Conservation (phyloP, 2,329 filamentous ascomycete species). For the Fonsecaea multimorphosa region DNA sequence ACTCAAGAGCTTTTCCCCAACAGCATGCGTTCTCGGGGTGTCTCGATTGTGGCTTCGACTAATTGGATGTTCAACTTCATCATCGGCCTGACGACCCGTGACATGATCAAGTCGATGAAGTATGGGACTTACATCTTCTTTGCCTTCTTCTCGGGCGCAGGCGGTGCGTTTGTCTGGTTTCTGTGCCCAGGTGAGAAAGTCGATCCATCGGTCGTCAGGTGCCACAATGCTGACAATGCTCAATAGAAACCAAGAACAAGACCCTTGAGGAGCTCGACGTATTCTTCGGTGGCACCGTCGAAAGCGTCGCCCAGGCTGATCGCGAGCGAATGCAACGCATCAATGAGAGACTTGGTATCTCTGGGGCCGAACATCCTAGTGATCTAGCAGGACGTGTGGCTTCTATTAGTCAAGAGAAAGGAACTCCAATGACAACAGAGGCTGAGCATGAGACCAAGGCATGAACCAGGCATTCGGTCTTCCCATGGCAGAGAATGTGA, state of each 20-base stretch:
- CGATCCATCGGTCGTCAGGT: no score
- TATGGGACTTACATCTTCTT: background rate
- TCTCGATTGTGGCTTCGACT: background rate
- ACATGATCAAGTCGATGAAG: background rate
- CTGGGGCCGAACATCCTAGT: background rate
- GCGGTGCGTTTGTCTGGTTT: background rate
- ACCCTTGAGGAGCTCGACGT: constrained; percentile 9
- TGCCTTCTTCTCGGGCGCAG: constrained; percentile 1
- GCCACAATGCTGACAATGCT: background rate
- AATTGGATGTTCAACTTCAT: constrained; percentile 14
- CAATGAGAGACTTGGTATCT: background rate
- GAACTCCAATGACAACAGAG: background rate
- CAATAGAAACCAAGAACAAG: background rate
- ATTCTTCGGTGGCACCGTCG: background rate
- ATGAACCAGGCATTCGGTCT: background rate
- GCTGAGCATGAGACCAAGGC: background rate
- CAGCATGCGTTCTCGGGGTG: constrained; percentile 40
- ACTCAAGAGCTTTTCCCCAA: constrained; percentile 50
- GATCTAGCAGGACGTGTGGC: background rate
- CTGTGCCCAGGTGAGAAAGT: background rate
- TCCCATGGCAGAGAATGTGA: no score
- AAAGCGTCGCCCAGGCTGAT: background rate
- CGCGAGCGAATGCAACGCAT: background rate
- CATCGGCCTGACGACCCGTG: background rate
- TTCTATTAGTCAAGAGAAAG: background rate